Percentiles rank a stretch among this genome's conserved stretches.
Conservation (phyloP, 768 basidiomycete species). For the Trichaptum fuscoviolaceum region DNA sequence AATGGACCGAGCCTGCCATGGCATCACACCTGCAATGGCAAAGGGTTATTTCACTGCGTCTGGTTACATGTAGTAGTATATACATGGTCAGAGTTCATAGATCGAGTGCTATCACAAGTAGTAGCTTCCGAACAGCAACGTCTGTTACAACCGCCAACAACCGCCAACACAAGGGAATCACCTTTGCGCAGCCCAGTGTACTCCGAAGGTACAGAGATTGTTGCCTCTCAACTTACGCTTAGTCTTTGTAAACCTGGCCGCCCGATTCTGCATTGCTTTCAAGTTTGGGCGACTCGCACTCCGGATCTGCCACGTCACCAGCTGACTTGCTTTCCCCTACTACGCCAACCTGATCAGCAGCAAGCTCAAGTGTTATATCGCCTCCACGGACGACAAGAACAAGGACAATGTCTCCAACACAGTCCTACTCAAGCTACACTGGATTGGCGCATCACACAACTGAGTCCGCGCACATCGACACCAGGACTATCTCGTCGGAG, state of each 20-base stretch:
- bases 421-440: not conserved
- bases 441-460: not conserved
- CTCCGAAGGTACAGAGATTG: constrained; percentile 31
- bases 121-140: not conserved
- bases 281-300: constrained; percentile 52
- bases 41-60: too few relatives aligned
- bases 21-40: too few relatives aligned
- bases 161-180: too few relatives aligned
- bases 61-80: too few relatives aligned
- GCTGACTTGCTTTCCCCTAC: not conserved
- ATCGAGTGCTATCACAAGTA: too few relatives aligned
- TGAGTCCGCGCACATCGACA: not conserved
- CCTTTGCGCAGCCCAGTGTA: constrained; percentile 13
- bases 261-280: constrained; percentile 54
- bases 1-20: too few relatives aligned
- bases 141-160: constrained; percentile 2
- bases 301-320: constrained; percentile 1
- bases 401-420: not conserved
- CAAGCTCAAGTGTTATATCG: not conserved
- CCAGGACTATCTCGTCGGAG: constrained; percentile 47
- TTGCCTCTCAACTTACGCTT: constrained; percentile 24
- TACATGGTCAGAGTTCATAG: too few relatives aligned
- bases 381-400: not conserved
- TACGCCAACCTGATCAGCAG: not conserved
- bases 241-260: constrained; percentile 46